Conservation (phyloP, 2,329 filamentous ascomycete genomes). For the Clonostachys rhizophaga region DNA sequence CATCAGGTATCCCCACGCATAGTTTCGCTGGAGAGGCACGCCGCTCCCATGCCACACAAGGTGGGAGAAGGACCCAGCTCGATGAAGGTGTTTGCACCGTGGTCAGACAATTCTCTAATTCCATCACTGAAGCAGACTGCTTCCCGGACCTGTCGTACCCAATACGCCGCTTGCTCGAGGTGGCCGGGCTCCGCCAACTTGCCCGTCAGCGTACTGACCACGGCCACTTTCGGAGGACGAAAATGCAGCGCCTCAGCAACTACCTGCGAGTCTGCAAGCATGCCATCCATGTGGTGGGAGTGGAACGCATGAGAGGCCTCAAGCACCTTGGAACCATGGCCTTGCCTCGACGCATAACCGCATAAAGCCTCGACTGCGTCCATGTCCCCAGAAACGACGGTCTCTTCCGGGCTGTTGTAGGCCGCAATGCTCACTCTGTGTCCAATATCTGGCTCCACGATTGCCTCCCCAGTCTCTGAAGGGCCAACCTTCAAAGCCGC, state of each 20-base stretch:
- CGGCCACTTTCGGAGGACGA: constrained; percentile 35
- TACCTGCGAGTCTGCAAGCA: constrained; percentile 50
- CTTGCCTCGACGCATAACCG: constrained; percentile 19
- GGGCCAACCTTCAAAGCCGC: constrained; percentile 24
- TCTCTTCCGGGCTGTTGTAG: constrained; percentile 70
- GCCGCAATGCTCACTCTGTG: constrained; percentile 52
- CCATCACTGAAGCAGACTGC: constrained; percentile 54
- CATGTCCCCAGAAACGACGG: constrained; percentile 52
- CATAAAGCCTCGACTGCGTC: constrained; percentile 36
- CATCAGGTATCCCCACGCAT: not conserved
- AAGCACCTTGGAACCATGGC: constrained; percentile 37
- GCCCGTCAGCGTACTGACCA: constrained; percentile 63
- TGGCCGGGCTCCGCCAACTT: constrained; percentile 42
- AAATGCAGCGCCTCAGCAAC: constrained; percentile 32
- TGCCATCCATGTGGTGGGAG: constrained; percentile 43
- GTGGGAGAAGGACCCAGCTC: constrained; percentile 19
- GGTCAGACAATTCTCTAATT: constrained; percentile 12
- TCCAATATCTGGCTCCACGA: constrained; percentile 11
- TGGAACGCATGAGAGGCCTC: constrained; percentile 47
- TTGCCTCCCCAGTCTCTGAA: constrained; percentile 29
- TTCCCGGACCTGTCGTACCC: constrained; percentile 55
- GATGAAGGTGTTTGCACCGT: constrained; percentile 17
- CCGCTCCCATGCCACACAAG: constrained; percentile 18
- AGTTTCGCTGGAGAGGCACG: constrained; percentile 10
- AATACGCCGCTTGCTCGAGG: constrained; percentile 50